These are phyloP conservation scores for Marvania coccoides DNA, from an alignment of 139 green algal species.

Conservation along the genomic window DNA sequence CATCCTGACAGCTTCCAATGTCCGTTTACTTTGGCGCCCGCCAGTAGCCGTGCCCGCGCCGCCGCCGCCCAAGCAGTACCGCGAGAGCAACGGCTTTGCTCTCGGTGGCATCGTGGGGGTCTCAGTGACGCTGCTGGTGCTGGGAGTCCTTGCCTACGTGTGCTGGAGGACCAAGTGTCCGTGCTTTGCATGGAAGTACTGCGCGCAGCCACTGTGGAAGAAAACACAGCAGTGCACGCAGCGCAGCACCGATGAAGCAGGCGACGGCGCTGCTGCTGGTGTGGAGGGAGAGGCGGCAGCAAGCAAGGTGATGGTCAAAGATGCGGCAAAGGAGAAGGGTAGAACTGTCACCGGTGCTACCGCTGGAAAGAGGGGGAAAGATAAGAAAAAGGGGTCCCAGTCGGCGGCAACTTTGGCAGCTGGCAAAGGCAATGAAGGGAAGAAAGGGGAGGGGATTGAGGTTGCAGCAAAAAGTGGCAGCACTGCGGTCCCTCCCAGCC, in stretches of 20 bases:
- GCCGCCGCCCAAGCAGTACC: slow-evolving; percentile 2
- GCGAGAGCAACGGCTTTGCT: background rate
- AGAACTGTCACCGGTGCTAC: background rate
- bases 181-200: background rate
- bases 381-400: background rate
- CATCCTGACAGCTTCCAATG: background rate
- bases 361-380: background rate
- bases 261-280: background rate
- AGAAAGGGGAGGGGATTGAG: background rate
- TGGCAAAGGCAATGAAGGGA: background rate
- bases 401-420: background rate
- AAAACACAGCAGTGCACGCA: too few species aligned
- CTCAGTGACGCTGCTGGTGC: background rate
- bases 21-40: slow-evolving; percentile 1
- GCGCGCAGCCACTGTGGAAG: background rate
- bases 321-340: background rate
- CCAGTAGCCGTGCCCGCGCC: background rate
- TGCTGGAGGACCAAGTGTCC: background rate
- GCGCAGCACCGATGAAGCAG: background rate
- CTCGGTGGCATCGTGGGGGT: background rate
- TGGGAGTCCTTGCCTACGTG: background rate
- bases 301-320: background rate
- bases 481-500: background rate
- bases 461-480: background rate
- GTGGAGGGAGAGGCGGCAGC: background rate